phyloP scores from a whole-genome alignment of 2,329 filamentous ascomycete species.

The Neonectria hederae region DNA sequence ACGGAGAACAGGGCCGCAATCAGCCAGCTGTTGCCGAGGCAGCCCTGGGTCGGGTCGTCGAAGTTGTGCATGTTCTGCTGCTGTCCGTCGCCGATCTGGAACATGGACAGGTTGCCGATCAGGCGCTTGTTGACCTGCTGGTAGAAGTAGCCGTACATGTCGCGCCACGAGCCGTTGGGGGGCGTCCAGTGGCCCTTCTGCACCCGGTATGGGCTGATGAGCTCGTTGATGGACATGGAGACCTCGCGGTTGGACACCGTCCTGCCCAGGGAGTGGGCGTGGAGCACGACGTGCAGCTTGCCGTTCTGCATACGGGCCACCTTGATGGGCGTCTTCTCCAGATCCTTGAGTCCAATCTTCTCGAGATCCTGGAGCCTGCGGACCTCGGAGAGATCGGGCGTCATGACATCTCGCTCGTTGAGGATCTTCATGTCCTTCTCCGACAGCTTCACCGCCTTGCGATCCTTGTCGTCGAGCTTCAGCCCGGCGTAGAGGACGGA shows the following conservation, averaged over 20 bases:
- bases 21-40: conserved; percentile 54
- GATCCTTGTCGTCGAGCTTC: conserved; percentile 51
- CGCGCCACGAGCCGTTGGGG: conserved; percentile 53
- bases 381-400: conserved; percentile 54
- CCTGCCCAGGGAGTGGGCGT: conserved; percentile 47
- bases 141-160: conserved; percentile 50
- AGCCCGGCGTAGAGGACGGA: conserved; percentile 56
- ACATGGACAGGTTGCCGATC: conserved; percentile 46
- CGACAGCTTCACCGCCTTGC: conserved; percentile 48
- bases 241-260: conserved; percentile 52
- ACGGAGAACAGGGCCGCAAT: conserved; percentile 57
- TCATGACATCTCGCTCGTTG: conserved; percentile 53
- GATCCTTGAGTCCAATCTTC: conserved; percentile 51
- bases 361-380: conserved; percentile 52
- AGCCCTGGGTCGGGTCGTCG: conserved; percentile 56
- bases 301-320: conserved; percentile 55
- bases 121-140: conserved; percentile 45
- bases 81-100: conserved; percentile 38
- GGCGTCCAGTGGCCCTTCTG: conserved; percentile 48
- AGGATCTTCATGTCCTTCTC: conserved; percentile 54
- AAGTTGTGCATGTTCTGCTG: conserved; percentile 41
- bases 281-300: conserved; percentile 53
- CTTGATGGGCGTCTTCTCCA: conserved; percentile 50
- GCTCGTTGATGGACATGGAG: conserved; percentile 53
- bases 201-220: conserved; percentile 51